Base-by-base conservation (phyloP, 139 green algal species). In the Yamagishiella unicocca region DNA sequence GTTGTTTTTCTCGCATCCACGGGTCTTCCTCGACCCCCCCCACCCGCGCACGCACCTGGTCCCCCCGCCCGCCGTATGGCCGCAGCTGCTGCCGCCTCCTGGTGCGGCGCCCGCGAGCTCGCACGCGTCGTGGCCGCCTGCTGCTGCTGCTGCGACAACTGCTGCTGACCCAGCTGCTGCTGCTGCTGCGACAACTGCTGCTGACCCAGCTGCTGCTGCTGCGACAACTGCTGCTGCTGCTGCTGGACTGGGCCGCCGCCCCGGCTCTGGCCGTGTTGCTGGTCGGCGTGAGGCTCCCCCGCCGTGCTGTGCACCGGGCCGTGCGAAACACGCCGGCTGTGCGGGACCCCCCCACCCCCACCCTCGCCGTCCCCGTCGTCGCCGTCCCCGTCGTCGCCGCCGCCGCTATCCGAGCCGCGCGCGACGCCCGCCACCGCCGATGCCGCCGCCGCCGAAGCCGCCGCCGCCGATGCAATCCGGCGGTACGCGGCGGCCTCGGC, bases 401-500 rank as follows among this genome's bases (percentile, higher is more conserved):
- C 70, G 70, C 40, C 27, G 70, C 40, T 14, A 58, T 5, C 12
- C 24, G 17, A 58, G 14, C n/a, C n/a, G n/a, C 66, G 45, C 29
- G 66, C 66, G 33, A 78, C 70, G 21, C 70, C 70, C 9, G 70
- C 54, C 22, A 78, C 42, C 1, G 75, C 75, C 6, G 75, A 61
- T 31, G 50, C 75, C 25, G 50, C 75, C 8, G 75, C 50, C 33
- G 75, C n/a, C n/a, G 37, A n/a, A n/a, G 75, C 75, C 6, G 75
- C 38, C 50, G 50, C 75, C 25, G 50, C 75, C 8, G 75, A 33
- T 22, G 75, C n/a, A 10, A 50, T 50, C 12, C 53, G 46, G n/a
- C 75, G 50, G 75, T 61, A 50, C 33, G 50, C 75, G 2, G 75
- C 75, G 1, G 31, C 75, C 75, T n/a, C 31, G 1, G 25, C 43